Conservation (phyloP, 116 monocot species). For the Trichopus zeylanicus region DNA sequence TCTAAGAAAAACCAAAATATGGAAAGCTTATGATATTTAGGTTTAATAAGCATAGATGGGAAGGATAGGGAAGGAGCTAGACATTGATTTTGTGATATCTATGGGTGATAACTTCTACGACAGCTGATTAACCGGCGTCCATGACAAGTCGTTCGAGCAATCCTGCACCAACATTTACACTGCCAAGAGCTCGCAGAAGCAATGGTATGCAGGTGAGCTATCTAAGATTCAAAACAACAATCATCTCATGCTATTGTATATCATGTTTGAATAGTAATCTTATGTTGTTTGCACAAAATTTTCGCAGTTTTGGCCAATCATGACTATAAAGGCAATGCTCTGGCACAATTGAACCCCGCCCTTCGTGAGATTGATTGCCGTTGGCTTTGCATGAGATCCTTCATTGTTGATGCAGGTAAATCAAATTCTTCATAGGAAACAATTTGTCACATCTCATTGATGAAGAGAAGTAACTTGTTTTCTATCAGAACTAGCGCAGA, state of each 20-base stretch:
- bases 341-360: conserved; percentile 54
- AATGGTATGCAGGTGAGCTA: conserved; percentile 68
- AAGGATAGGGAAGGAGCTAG: conserved; percentile 44
- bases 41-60: conserved; percentile 57
- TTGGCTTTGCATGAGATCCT: conserved; percentile 84
- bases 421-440: not conserved
- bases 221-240: not conserved
- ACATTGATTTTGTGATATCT: conserved; percentile 80
- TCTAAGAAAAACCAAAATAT: too few species aligned
- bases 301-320: conserved; percentile 78
- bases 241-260: not conserved
- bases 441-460: too few species aligned
- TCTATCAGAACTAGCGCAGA: conserved; percentile 44
- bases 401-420: conserved; percentile 61
- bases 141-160: conserved; percentile 48
- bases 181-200: conserved; percentile 65
- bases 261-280: not conserved
- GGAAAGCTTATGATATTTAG: too few species aligned
- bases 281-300: not conserved
- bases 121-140: conserved; percentile 42
- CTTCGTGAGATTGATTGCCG: conserved; percentile 47
- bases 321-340: conserved; percentile 75
- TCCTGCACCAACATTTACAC: conserved; percentile 71
- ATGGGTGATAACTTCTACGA: conserved; percentile 91
- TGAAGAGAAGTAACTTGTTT: not conserved